phyloP scores from a whole-genome alignment of 768 basidiomycete species.

The Suillus americanus region DNA sequence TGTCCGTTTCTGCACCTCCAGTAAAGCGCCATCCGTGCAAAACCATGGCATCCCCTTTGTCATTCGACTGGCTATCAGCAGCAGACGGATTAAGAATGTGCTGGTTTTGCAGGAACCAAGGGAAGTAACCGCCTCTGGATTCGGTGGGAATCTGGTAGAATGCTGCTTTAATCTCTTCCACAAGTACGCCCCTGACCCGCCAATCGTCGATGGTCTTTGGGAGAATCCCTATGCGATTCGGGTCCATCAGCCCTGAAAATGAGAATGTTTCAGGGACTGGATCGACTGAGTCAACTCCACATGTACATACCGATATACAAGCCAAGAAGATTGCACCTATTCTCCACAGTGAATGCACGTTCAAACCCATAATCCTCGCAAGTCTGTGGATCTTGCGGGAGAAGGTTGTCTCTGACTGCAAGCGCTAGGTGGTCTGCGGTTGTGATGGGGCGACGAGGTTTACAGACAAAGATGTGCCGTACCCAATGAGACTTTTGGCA shows the following conservation, averaged over 20 bases:
- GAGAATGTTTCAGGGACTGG: not conserved
- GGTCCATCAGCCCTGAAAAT: conserved; percentile 22
- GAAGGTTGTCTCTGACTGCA: conserved; percentile 19
- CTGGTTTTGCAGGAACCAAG: conserved; percentile 38
- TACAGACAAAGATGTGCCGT: not conserved
- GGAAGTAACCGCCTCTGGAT: conserved; percentile 30
- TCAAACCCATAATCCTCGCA: conserved; percentile 37
- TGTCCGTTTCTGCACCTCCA: conserved; percentile 9
- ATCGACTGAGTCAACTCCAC: not conserved
- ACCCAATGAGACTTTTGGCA: not conserved
- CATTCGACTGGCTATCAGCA: not conserved
- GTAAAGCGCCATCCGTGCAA: conserved; percentile 10
- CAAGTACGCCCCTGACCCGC: conserved; percentile 31
- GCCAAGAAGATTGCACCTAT: conserved; percentile 26
- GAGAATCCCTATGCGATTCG: conserved; percentile 12
- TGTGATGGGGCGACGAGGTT: not conserved
- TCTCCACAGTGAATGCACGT: conserved; percentile 16
- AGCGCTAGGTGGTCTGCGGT: conserved; percentile 25
- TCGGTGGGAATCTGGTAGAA: conserved; percentile 25
- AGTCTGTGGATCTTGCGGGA: conserved; percentile 35
- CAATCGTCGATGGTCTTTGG: conserved; percentile 33
- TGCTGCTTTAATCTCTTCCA: conserved; percentile 32
- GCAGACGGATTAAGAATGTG: conserved; percentile 24
- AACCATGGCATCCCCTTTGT: not conserved
- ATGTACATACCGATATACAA: conserved; percentile 23